Evolutionary conservation across 805 yeast species (phyloP).

Genomic region (Lachancea waltii): DNA sequence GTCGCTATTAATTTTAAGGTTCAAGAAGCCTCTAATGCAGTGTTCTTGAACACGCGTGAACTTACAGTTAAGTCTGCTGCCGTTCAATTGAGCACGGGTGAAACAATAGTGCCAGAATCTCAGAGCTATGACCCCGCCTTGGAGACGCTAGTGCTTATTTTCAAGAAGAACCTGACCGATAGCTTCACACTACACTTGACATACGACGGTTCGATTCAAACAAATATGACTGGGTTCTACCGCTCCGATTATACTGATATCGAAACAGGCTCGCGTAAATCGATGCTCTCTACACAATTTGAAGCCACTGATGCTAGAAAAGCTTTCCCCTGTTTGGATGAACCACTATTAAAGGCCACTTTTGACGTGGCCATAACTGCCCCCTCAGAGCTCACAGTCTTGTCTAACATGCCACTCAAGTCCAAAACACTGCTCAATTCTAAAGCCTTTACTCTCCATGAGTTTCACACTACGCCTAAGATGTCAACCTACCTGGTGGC

Average conservation of each 20-base stretch:
- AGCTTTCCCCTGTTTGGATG: conserved; percentile 73
- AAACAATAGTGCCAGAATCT: neutral
- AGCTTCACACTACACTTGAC: conserved; percentile 46
- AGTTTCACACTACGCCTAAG: conserved; percentile 57
- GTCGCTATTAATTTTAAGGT: conserved; percentile 45
- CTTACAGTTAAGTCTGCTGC: conserved; percentile 31
- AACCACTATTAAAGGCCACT: conserved; percentile 63
- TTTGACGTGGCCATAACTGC: conserved; percentile 54
- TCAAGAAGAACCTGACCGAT: conserved; percentile 33
- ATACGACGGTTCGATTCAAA: conserved; percentile 54
- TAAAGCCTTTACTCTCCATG: no score
- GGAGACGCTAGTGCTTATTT: conserved; percentile 47
- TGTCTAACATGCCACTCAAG: conserved; percentile 62
- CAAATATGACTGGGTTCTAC: conserved; percentile 70
- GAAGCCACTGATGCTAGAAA: conserved; percentile 74
- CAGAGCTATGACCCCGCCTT: conserved; percentile 34
- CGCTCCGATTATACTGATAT: conserved; percentile 53
- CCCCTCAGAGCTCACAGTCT: conserved; percentile 45
- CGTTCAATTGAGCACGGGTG: conserved; percentile 19
- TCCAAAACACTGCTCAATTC: no score
- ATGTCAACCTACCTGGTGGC: conserved; percentile 75
- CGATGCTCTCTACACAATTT: conserved; percentile 37
- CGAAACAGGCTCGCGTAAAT: conserved; percentile 23
- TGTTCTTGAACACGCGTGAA: conserved; percentile 45
- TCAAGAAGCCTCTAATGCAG: conserved; percentile 35